A percentile compares a stretch with the other conserved stretches of the same genome.
phyloP scores from a whole-genome alignment of 2,329 filamentous ascomycete genomes.

The Lasiodiplodia hormozganensis region DNA sequence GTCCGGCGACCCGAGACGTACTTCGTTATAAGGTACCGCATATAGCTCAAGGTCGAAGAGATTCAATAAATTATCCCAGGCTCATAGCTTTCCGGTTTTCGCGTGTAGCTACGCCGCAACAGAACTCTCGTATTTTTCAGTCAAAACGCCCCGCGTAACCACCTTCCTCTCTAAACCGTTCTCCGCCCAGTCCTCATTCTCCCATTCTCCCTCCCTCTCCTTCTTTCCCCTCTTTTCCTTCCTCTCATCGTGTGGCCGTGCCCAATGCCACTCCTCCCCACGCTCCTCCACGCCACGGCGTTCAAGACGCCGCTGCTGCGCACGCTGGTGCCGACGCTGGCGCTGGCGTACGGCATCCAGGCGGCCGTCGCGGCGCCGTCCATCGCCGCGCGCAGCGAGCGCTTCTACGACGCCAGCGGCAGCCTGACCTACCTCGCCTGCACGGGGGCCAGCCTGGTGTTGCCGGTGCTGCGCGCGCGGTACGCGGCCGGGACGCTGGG shows the following conservation, averaged over 20 bases:
- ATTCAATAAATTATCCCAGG: neutral
- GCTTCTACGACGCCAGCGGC: slow-evolving; percentile 73
- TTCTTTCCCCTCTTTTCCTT: too few species aligned
- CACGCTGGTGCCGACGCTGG: slow-evolving; percentile 67
- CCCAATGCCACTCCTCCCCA: slow-evolving; percentile 51
- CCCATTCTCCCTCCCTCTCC: neutral
- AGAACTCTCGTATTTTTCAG: too few species aligned
- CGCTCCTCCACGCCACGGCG: slow-evolving; percentile 65
- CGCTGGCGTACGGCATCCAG: slow-evolving; percentile 69
- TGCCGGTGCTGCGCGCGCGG: slow-evolving; percentile 65
- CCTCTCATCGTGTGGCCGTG: too few species aligned
- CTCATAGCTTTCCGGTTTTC: neutral
- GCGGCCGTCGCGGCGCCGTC: slow-evolving; percentile 68
- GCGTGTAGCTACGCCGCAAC: neutral
- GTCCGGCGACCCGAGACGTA: neutral
- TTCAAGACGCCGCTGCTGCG: slow-evolving; percentile 68
- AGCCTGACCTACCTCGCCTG: slow-evolving; percentile 71
- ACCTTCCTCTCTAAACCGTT: neutral
- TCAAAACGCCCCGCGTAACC: neutral
- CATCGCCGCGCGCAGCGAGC: slow-evolving; percentile 65
- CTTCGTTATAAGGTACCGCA: neutral
- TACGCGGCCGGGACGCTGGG: slow-evolving; percentile 51
- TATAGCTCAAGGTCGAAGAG: neutral
- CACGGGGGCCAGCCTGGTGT: slow-evolving; percentile 66
- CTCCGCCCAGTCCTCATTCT: neutral